phyloP scores from a whole-genome alignment of 164 flowering plant species.

The Aristolochia contorta region DNA sequence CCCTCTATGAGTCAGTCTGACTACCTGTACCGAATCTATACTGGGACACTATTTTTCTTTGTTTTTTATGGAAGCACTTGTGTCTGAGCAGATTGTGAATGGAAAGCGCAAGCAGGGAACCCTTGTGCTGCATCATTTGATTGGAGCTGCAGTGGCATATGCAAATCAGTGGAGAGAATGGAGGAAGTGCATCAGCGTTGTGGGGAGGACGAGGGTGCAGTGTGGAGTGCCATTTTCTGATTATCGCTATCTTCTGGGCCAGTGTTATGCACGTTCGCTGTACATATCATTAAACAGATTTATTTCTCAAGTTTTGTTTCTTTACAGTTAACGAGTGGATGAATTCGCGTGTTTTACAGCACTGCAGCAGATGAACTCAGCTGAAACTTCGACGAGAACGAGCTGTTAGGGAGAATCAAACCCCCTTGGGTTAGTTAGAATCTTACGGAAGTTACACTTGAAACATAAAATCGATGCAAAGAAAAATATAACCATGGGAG shows the following conservation, averaged over 20 bases:
- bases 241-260: neutral
- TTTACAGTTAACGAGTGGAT: too few relatives aligned
- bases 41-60: neutral
- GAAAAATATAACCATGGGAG: too few relatives aligned
- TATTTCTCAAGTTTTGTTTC: too few relatives aligned
- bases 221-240: conserved; percentile 69
- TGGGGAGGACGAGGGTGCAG: conserved; percentile 78
- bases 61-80: neutral
- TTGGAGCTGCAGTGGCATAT: conserved; percentile 94
- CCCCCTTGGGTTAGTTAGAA: too few relatives aligned
- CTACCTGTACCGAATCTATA: neutral
- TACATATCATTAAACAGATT: too few relatives aligned
- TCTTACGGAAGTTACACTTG: too few relatives aligned
- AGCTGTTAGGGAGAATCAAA: too few relatives aligned
- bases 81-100: conserved; percentile 55
- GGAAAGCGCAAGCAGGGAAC: conserved; percentile 90
- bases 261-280: too few relatives aligned
- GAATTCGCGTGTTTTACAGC: too few relatives aligned
- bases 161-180: conserved; percentile 87
- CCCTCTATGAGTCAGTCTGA: neutral
- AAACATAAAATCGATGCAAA: too few relatives aligned
- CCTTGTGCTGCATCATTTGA: conserved; percentile 93
- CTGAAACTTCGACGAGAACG: too few relatives aligned
- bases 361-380: too few relatives aligned
- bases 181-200: conserved; percentile 71